Conservation (phyloP, 2,329 filamentous ascomycete genomes). For the Phoma sp. region DNA sequence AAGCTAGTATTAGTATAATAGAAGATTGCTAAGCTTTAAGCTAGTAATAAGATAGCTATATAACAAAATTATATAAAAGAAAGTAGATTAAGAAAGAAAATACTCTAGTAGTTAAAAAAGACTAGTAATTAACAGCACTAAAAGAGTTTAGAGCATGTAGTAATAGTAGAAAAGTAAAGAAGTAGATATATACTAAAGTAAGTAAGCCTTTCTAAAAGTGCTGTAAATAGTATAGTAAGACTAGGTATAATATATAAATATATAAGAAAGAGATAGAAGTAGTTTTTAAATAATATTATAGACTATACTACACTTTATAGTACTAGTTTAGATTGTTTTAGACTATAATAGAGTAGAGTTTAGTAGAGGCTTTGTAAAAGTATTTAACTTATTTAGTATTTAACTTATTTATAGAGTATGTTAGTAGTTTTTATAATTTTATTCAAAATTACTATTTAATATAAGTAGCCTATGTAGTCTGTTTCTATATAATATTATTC, state of each 20-base stretch:
- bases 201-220: neutral
- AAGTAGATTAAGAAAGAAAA: neutral
- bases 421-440: too few species aligned
- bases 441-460: too few species aligned
- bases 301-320: too few species aligned
- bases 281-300: too few species aligned
- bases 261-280: neutral
- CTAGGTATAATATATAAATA: neutral
- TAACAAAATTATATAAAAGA: neutral
- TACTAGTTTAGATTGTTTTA: too few species aligned
- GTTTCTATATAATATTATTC: too few species aligned
- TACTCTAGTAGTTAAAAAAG: neutral
- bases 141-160: constrained; percentile 14
- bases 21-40: too few species aligned
- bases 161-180: constrained; percentile 12
- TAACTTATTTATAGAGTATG: too few species aligned
- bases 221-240: neutral
- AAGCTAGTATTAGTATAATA: too few species aligned
- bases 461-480: too few species aligned
- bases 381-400: neutral
- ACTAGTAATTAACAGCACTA: constrained; percentile 8
- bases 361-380: neutral
- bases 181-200: neutral
- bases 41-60: too few species aligned
- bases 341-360: too few species aligned